Percentiles rank a stretch among this genome's conserved stretches.
Evolutionary conservation across 2,329 filamentous ascomycete genomes (phyloP).

Genomic region (Xylariales sp.): DNA sequence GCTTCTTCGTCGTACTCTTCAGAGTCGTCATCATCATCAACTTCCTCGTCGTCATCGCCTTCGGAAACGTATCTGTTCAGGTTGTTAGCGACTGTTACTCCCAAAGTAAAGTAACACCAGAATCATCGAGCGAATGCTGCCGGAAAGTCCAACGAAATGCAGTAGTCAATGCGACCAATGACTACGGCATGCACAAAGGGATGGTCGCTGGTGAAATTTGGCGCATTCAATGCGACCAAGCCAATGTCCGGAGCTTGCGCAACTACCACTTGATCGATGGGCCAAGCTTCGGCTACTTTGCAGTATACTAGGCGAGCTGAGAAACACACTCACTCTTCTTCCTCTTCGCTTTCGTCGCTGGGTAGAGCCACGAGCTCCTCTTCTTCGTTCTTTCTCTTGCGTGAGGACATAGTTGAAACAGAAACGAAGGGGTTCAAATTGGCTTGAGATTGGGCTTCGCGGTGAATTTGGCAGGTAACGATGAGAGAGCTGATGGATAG

Average conservation of each 20-base stretch:
- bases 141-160: no score
- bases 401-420: constrained; percentile 22
- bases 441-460: not conserved
- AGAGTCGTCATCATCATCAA: constrained; percentile 25
- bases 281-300: not conserved
- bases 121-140: not conserved
- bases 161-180: no score
- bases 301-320: no score
- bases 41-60: constrained; percentile 26
- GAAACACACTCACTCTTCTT: constrained; percentile 31
- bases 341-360: constrained; percentile 30
- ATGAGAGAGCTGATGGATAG: constrained; percentile 11
- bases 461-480: constrained; percentile 4
- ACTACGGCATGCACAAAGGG: no score
- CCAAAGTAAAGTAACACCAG: constrained; percentile 1
- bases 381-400: constrained; percentile 30
- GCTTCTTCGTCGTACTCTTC: constrained; percentile 25
- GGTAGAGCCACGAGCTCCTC: constrained; percentile 31
- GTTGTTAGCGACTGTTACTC: constrained; percentile 11
- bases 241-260: not conserved
- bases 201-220: no score
- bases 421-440: constrained; percentile 6
- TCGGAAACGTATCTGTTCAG: constrained; percentile 23
- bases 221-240: no score
- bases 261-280: not conserved